Evolutionary conservation across 257 asterid species (phyloP).

Genomic region (Solanum pennellii): DNA sequence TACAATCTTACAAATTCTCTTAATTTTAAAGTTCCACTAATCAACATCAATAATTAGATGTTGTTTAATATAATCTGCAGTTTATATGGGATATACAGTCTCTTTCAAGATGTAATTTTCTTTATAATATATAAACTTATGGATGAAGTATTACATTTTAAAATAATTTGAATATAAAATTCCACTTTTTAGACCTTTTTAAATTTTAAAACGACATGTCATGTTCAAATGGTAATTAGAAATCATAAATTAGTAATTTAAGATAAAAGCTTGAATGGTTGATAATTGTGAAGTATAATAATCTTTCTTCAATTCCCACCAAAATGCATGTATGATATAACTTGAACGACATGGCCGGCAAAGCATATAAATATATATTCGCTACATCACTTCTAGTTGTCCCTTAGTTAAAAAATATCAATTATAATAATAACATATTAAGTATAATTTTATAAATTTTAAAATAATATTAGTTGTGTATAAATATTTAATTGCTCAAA

Average conservation of each 20-base stretch:
- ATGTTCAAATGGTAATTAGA: neutral
- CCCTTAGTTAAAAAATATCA: neutral
- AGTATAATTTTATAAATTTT: too few species aligned
- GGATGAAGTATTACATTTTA: neutral
- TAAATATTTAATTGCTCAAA: too few species aligned
- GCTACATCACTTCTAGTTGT: neutral
- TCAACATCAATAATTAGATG: too few species aligned
- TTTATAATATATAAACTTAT: too few species aligned
- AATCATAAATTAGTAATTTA: neutral
- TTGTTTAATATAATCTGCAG: too few species aligned
- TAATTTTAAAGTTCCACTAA: neutral
- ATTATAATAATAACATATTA: neutral
- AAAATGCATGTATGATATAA: neutral
- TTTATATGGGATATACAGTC: too few species aligned
- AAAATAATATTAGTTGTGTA: too few species aligned
- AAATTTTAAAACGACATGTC: too few species aligned
- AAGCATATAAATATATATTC: neutral
- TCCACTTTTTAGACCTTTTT: neutral
- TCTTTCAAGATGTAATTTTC: too few species aligned
- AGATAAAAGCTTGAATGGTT: neutral
- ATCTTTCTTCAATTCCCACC: neutral
- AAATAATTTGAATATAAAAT: too few species aligned
- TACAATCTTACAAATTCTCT: neutral
- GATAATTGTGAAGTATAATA: neutral
- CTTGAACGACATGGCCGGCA: neutral